These are phyloP conservation scores for Hemileccinum rubropunctum DNA, from an alignment of 768 basidiomycete species.

Conservation along the genomic window DNA sequence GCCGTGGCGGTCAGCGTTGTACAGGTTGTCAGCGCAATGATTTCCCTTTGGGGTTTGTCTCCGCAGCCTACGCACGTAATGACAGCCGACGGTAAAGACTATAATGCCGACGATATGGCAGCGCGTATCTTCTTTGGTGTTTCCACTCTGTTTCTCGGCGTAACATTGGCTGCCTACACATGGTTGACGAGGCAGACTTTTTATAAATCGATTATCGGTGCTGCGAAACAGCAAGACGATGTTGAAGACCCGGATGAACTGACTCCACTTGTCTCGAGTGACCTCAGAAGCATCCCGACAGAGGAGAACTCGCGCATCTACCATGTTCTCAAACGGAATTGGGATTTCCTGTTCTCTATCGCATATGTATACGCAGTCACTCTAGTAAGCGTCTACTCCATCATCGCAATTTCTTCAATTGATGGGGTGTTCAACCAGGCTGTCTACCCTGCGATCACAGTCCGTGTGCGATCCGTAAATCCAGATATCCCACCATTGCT, in stretches of 20 bases:
- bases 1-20: conserved; percentile 75
- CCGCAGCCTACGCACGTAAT: background rate
- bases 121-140: conserved; percentile 70
- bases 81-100: background rate
- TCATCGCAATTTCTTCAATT: background rate
- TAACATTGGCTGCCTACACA: conserved; percentile 48
- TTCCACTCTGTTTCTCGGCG: conserved; percentile 60
- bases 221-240: conserved; percentile 38
- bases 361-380: conserved; percentile 76
- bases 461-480: conserved; percentile 65
- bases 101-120: conserved; percentile 54
- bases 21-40: conserved; percentile 61
- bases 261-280: conserved; percentile 34
- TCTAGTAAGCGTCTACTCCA: conserved; percentile 47
- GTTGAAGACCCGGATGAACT: conserved; percentile 21
- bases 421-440: conserved; percentile 44
- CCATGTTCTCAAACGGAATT: conserved; percentile 59
- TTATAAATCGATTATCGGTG: conserved; percentile 51
- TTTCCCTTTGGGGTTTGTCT: conserved; percentile 49
- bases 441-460: conserved; percentile 82
- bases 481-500: conserved; percentile 70
- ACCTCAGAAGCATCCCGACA: conserved; percentile 16
- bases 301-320: conserved; percentile 43
- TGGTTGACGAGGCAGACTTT: conserved; percentile 55
- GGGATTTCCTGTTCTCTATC: conserved; percentile 65